Evolutionary conservation across 495 filamentous ascomycete species (phyloP).

Genomic region (Parachaetomium inaequale): DNA sequence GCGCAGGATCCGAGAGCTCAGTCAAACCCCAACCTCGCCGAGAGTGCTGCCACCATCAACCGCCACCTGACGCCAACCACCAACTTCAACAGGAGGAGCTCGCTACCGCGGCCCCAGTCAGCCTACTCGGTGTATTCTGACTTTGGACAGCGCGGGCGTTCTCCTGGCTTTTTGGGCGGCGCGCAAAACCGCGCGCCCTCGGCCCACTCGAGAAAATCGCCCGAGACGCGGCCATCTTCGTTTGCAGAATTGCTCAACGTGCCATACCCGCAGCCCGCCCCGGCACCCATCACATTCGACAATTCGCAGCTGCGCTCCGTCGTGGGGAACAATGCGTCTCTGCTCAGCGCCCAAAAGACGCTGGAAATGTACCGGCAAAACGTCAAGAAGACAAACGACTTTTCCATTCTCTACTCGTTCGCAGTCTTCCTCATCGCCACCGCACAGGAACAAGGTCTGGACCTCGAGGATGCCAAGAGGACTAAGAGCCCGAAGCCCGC

Average conservation of each 20-base stretch:
- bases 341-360: slow-evolving; percentile 85
- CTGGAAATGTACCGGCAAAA: slow-evolving; percentile 96
- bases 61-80: slow-evolving; percentile 57
- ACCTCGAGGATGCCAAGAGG: slow-evolving; percentile 38
- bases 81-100: slow-evolving; percentile 48
- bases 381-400: slow-evolving; percentile 92
- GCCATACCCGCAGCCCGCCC: slow-evolving; percentile 81
- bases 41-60: slow-evolving; percentile 43
- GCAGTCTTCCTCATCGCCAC: slow-evolving; percentile 88
- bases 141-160: slow-evolving; percentile 55
- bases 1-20: slow-evolving; percentile 40
- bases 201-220: slow-evolving; percentile 61
- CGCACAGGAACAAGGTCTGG: slow-evolving; percentile 63
- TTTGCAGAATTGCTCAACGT: slow-evolving; percentile 85
- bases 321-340: slow-evolving; percentile 84
- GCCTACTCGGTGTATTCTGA: slow-evolving; percentile 71
- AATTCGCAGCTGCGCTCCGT: slow-evolving; percentile 69
- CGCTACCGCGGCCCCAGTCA: slow-evolving; percentile 63
- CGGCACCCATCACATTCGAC: slow-evolving; percentile 68
- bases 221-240: slow-evolving; percentile 72
- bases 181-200: slow-evolving; percentile 54
- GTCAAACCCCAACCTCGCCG: slow-evolving; percentile 46
- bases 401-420: slow-evolving; percentile 86
- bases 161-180: slow-evolving; percentile 49
- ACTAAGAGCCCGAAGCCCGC: slow-evolving; percentile 42